A percentile compares a stretch with the other conserved stretches of the same genome.
Conservation (phyloP, 2,329 filamentous ascomycete genomes). For the Fusarium staphyleae region DNA sequence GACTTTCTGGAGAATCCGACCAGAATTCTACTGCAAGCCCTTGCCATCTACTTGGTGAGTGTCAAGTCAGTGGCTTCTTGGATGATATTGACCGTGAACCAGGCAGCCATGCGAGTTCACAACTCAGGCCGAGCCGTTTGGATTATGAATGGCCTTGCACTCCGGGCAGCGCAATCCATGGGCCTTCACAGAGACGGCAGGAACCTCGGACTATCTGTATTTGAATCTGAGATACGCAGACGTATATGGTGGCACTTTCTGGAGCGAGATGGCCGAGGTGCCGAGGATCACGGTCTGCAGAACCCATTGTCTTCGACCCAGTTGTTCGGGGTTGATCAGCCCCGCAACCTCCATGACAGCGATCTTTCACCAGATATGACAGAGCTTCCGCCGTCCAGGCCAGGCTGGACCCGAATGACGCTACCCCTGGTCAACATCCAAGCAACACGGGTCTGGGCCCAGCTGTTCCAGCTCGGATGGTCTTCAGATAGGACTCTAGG, state of each 20-base stretch:
- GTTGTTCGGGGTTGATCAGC: conserved; percentile 55
- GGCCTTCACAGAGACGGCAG: conserved; percentile 62
- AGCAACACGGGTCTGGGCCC: conserved; percentile 46
- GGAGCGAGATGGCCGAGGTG: conserved; percentile 57
- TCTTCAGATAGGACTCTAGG: conserved; percentile 9
- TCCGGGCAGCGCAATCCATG: conserved; percentile 57
- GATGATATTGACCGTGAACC: not conserved
- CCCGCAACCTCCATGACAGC: conserved; percentile 63
- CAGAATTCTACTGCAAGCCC: conserved; percentile 44
- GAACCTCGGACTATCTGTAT: conserved; percentile 56
- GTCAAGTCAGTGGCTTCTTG: not conserved
- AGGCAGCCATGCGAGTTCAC: conserved; percentile 44
- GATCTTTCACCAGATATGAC: conserved; percentile 58
- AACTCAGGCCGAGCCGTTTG: conserved; percentile 48
- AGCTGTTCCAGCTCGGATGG: conserved; percentile 33
- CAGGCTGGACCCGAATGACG: conserved; percentile 65
- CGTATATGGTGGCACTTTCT: conserved; percentile 63
- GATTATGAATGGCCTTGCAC: conserved; percentile 53
- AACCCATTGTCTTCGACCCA: conserved; percentile 11
- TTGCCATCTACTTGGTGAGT: conserved; percentile 50
- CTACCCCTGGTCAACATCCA: conserved; percentile 62
- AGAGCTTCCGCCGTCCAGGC: conserved; percentile 54
- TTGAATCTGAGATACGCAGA: conserved; percentile 63
- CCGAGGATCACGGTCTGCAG: conserved; percentile 62
- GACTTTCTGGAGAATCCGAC: conserved; percentile 52